Conservation (phyloP, 768 basidiomycete genomes). For the Leccinum ochraceum region DNA sequence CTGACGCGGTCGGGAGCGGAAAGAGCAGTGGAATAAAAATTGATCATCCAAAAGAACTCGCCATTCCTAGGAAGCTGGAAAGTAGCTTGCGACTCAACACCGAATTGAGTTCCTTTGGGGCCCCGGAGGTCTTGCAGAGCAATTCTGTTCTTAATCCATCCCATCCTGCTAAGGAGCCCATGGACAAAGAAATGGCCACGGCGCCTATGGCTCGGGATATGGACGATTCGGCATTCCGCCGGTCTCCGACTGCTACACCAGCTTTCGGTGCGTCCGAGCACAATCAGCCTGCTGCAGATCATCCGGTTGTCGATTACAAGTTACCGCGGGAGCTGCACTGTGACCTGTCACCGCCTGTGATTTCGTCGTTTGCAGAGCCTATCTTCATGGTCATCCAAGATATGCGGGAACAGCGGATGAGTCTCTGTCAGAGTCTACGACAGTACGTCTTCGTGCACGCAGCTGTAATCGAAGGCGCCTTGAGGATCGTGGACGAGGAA, state of each 20-base stretch:
- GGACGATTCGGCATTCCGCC: constrained; percentile 3
- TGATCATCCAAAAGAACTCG: constrained; percentile 11
- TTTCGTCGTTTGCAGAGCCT: constrained; percentile 72
- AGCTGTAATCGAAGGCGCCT: constrained; percentile 77
- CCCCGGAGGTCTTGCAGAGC: background rate
- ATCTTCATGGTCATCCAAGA: constrained; percentile 84
- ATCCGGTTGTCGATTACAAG: constrained; percentile 52
- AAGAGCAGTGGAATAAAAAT: constrained; percentile 6
- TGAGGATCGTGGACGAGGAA: constrained; percentile 78
- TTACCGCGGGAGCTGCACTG: constrained; percentile 61
- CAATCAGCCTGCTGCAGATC: constrained; percentile 13
- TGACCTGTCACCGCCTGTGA: constrained; percentile 52
- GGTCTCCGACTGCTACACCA: background rate
- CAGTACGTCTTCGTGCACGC: constrained; percentile 95
- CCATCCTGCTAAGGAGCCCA: background rate
- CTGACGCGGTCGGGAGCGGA: constrained; percentile 12
- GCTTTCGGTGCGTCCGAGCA: constrained; percentile 6
- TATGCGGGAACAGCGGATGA: constrained; percentile 97
- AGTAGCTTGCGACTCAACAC: constrained; percentile 4
- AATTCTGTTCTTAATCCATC: constrained; percentile 1
- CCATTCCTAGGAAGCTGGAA: background rate
- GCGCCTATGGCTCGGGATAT: background rate
- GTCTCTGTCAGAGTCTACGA: constrained; percentile 88
- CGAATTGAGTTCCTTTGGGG: background rate
- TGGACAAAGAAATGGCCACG: constrained; percentile 1